Evolutionary conservation across 306 rosid species (phyloP).

Genomic region (Cucumis melo): DNA sequence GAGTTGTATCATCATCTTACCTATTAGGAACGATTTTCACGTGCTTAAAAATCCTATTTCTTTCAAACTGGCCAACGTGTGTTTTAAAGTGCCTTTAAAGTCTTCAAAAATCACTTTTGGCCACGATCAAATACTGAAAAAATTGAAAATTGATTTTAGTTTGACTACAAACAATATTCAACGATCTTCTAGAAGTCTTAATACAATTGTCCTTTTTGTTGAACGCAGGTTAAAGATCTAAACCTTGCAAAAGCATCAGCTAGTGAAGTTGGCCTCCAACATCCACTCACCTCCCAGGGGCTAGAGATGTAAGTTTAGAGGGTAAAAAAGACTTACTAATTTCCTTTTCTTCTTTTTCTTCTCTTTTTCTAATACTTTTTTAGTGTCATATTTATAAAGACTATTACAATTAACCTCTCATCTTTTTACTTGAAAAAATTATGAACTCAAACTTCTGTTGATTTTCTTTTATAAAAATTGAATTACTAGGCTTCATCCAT

Average conservation of each 20-base stretch:
- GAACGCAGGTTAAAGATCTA: conserved; percentile 66
- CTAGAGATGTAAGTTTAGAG: conserved; percentile 46
- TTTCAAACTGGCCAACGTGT: no score
- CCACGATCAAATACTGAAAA: not conserved
- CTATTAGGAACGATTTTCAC: no score
- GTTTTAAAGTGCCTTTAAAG: not conserved
- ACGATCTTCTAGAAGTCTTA: not conserved
- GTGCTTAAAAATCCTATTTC: no score
- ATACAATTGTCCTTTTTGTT: not conserved
- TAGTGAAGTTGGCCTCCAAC: conserved; percentile 35
- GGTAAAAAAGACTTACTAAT: not conserved
- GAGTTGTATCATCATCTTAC: not conserved
- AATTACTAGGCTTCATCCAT: not conserved
- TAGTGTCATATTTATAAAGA: not conserved
- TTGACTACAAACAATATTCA: not conserved
- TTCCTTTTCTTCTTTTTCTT: not conserved
- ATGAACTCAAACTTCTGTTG: no score
- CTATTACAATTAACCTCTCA: no score
- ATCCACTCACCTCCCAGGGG: conserved; percentile 56
- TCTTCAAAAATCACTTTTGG: not conserved
- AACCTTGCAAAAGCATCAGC: conserved; percentile 77
- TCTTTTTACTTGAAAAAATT: no score
- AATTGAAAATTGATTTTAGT: not conserved
- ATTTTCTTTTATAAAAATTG: no score
- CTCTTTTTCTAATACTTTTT: not conserved